Conservation (phyloP, 805 yeast species). For the Cephaloascus albidus region DNA sequence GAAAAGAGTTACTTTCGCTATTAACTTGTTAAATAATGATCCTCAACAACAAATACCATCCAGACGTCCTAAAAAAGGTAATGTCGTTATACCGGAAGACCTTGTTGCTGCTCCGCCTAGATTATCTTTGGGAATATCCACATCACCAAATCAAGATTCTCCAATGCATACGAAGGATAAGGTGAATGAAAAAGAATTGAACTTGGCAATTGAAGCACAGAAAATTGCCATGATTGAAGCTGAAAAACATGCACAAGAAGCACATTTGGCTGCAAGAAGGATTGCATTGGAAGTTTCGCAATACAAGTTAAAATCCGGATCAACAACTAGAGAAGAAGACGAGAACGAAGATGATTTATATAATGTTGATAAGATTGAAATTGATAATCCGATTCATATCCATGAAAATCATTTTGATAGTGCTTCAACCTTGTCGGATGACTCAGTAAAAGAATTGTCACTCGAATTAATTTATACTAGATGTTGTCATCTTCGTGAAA, state of each 20-base stretch:
- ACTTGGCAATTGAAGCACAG: conserved; percentile 51
- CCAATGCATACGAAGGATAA: conserved; percentile 14
- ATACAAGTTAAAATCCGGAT: conserved; percentile 18
- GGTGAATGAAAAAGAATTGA: conserved; percentile 38
- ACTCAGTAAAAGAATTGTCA: conserved; percentile 18
- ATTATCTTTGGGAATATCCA: conserved; percentile 59
- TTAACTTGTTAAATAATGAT: conserved; percentile 62
- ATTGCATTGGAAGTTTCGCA: conserved; percentile 56
- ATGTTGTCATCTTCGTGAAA: conserved; percentile 40
- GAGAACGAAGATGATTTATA: conserved; percentile 8
- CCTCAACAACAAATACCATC: conserved; percentile 60
- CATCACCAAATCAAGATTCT: conserved; percentile 7
- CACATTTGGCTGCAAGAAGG: conserved; percentile 61
- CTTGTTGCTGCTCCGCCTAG: conserved; percentile 52
- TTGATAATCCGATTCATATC: conserved; percentile 64
- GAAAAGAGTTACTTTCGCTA: conserved; percentile 68
- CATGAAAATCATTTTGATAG: conserved; percentile 47
- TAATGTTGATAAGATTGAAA: conserved; percentile 27
- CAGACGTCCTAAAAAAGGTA: conserved; percentile 42
- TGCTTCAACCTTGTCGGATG: conserved; percentile 5
- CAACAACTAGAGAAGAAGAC: conserved; percentile 1
- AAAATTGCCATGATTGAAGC: conserved; percentile 47
- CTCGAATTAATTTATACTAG: conserved; percentile 41
- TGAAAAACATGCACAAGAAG: conserved; percentile 66
- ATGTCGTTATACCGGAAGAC: conserved; percentile 63